Conservation (phyloP, 2,329 filamentous ascomycete genomes). For the Shiraia sp. region DNA sequence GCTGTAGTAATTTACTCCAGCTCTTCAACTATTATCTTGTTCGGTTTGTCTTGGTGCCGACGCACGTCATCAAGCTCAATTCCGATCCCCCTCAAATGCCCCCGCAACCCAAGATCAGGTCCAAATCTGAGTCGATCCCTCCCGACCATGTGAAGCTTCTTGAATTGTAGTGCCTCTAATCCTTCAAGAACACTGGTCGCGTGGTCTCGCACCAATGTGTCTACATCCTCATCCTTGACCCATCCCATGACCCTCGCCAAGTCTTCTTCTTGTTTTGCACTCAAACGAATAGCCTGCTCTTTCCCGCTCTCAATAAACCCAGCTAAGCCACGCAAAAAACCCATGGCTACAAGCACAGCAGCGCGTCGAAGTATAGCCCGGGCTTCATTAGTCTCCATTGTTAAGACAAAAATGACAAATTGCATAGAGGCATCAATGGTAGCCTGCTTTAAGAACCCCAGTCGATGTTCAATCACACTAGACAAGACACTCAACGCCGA, state of each 20-base stretch:
- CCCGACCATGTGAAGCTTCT: constrained; percentile 51
- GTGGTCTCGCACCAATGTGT: constrained; percentile 70
- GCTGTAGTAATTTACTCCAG: constrained; percentile 54
- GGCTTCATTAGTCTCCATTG: constrained; percentile 63
- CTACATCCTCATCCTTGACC: constrained; percentile 66
- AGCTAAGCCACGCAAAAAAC: constrained; percentile 64
- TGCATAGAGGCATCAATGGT: constrained; percentile 58
- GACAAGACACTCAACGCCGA: constrained; percentile 71
- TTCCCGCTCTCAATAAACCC: constrained; percentile 47
- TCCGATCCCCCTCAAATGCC: constrained; percentile 51
- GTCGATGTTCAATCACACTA: constrained; percentile 58
- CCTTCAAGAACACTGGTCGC: constrained; percentile 69
- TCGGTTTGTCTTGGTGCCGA: constrained; percentile 20
- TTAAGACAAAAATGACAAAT: constrained; percentile 64
- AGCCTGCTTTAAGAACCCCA: constrained; percentile 50
- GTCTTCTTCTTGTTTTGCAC: constrained; percentile 61
- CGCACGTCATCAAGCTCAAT: constrained; percentile 40
- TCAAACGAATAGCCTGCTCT: constrained; percentile 56
- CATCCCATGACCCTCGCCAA: constrained; percentile 67
- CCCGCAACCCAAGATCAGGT: constrained; percentile 35
- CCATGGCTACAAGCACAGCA: constrained; percentile 66
- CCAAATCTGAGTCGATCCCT: constrained; percentile 26
- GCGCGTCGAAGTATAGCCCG: constrained; percentile 69
- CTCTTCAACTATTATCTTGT: constrained; percentile 57
- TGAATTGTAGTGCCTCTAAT: constrained; percentile 64